These are phyloP conservation scores for Colletotrichum navitas DNA, from an alignment of 2,329 filamentous ascomycete genomes.

Conservation along the genomic window DNA sequence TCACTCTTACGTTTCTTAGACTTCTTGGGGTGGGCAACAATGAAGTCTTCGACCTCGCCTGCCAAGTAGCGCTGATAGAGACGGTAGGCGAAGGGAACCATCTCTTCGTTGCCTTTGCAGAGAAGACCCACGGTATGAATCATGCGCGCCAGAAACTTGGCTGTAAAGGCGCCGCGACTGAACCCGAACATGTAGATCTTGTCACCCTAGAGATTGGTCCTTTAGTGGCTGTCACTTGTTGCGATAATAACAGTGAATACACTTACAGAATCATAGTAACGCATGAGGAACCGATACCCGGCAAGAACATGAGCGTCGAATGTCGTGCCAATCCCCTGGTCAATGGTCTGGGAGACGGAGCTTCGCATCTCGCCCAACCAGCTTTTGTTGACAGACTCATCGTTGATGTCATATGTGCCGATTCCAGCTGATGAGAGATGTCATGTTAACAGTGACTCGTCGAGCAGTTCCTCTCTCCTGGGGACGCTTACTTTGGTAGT, in stretches of 20 bases:
- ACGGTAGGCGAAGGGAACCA: slow-evolving; percentile 63
- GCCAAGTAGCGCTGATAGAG: slow-evolving; percentile 58
- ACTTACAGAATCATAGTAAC: slow-evolving; percentile 60
- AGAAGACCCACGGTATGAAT: slow-evolving; percentile 62
- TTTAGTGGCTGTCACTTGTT: background rate
- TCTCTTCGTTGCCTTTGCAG: slow-evolving; percentile 65
- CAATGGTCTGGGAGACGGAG: slow-evolving; percentile 55
- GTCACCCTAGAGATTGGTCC: slow-evolving; percentile 52
- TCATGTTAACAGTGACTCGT: background rate
- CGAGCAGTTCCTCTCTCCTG: accelerated
- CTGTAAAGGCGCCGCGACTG: slow-evolving; percentile 65
- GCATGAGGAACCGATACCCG: slow-evolving; percentile 68
- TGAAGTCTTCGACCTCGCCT: slow-evolving; percentile 54
- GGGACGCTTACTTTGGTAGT: slow-evolving; percentile 59
- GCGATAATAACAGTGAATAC: accelerated
- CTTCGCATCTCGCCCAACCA: slow-evolving; percentile 51
- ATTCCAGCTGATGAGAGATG: slow-evolving; percentile 55
- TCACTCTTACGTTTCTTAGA: slow-evolving; percentile 19
- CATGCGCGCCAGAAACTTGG: slow-evolving; percentile 66
- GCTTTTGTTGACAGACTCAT: slow-evolving; percentile 56
- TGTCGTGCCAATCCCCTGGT: slow-evolving; percentile 59
- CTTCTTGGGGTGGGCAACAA: slow-evolving; percentile 42
- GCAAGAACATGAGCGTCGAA: slow-evolving; percentile 66
- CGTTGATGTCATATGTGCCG: slow-evolving; percentile 62
- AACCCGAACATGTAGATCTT: slow-evolving; percentile 69